phyloP scores from a whole-genome alignment of 495 filamentous ascomycete genomes.

The Hypoxylon perforatum region DNA sequence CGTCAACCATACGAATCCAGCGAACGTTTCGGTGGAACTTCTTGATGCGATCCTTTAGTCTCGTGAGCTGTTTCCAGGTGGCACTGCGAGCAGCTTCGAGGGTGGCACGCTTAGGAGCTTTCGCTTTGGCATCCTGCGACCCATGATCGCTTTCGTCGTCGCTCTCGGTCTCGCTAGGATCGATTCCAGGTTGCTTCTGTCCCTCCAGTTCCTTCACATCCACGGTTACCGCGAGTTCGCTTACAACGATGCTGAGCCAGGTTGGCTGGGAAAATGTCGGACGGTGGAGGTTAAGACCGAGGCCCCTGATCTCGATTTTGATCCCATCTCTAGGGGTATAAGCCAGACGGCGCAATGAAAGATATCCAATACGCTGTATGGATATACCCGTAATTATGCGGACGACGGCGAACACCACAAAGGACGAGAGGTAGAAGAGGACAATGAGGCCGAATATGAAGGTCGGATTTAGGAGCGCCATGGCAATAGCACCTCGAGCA shows the following conservation, averaged over 20 bases:
- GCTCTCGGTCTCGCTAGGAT: constrained; percentile 41
- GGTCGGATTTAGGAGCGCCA: constrained; percentile 71
- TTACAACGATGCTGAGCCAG: constrained; percentile 91
- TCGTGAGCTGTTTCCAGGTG: constrained; percentile 80
- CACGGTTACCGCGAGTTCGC: constrained; percentile 83
- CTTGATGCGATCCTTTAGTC: constrained; percentile 85
- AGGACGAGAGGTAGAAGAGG: constrained; percentile 88
- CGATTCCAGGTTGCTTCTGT: constrained; percentile 46
- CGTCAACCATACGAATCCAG: constrained; percentile 90
- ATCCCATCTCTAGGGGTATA: constrained; percentile 89
- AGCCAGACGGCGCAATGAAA: constrained; percentile 87
- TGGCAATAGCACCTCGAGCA: constrained; percentile 41
- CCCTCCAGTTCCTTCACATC: constrained; percentile 73
- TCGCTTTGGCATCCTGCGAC: constrained; percentile 23
- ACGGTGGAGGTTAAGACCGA: constrained; percentile 87
- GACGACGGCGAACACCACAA: constrained; percentile 91
- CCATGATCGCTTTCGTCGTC: constrained; percentile 33
- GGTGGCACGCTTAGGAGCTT: constrained; percentile 34
- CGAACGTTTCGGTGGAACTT: constrained; percentile 84
- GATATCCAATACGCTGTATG: constrained; percentile 93
- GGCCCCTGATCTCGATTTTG: constrained; percentile 86
- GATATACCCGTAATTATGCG: constrained; percentile 94
- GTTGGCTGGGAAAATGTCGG: constrained; percentile 97
- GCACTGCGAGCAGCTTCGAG: constrained; percentile 65
- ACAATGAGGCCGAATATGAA: constrained; percentile 86